Evolutionary conservation across 768 basidiomycete genomes (phyloP).

Genomic region (Mrakia frigida): DNA sequence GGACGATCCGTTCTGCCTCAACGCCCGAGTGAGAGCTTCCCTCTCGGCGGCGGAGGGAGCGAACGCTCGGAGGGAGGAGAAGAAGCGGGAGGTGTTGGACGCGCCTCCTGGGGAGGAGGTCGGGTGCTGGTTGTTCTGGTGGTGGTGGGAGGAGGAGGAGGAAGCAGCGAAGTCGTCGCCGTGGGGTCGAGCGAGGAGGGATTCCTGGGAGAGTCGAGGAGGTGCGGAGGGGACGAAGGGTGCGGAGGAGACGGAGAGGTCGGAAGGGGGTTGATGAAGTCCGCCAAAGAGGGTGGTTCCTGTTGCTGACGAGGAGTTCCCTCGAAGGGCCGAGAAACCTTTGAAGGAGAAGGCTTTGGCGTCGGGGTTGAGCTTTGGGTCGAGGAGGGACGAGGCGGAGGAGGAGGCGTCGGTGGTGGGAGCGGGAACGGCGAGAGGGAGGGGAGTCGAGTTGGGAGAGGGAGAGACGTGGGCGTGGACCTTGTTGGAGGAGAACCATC

Average conservation of each 20-base stretch:
- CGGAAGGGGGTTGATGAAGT: not conserved
- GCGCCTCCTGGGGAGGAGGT: not conserved
- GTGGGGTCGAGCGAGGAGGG: slow-evolving; percentile 10
- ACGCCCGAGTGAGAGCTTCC: slow-evolving; percentile 71
- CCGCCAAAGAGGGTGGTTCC: not conserved
- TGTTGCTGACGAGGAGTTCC: slow-evolving; percentile 42
- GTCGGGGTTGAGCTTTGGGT: slow-evolving; percentile 71
- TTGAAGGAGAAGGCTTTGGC: slow-evolving; percentile 71
- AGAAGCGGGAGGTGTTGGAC: slow-evolving; percentile 36
- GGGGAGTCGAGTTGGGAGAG: not conserved
- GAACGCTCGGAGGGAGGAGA: slow-evolving; percentile 66
- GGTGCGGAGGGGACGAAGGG: slow-evolving; percentile 24
- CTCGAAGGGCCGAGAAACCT: slow-evolving; percentile 35
- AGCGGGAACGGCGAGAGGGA: slow-evolving; percentile 8
- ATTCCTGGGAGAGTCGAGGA: slow-evolving; percentile 1
- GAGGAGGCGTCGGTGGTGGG: slow-evolving; percentile 15
- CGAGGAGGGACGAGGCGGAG: slow-evolving; percentile 20
- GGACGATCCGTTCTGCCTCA: slow-evolving; percentile 44
- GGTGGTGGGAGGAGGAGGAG: not conserved
- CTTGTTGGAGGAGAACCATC: slow-evolving; percentile 23
- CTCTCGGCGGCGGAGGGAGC: slow-evolving; percentile 84
- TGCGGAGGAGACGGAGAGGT: slow-evolving; percentile 20
- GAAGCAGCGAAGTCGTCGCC: slow-evolving; percentile 12
- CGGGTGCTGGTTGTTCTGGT: not conserved
- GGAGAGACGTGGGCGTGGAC: not conserved